Evolutionary conservation across 2,329 filamentous ascomycete genomes (phyloP).

Genomic region (Dactylellina haptotyla): DNA sequence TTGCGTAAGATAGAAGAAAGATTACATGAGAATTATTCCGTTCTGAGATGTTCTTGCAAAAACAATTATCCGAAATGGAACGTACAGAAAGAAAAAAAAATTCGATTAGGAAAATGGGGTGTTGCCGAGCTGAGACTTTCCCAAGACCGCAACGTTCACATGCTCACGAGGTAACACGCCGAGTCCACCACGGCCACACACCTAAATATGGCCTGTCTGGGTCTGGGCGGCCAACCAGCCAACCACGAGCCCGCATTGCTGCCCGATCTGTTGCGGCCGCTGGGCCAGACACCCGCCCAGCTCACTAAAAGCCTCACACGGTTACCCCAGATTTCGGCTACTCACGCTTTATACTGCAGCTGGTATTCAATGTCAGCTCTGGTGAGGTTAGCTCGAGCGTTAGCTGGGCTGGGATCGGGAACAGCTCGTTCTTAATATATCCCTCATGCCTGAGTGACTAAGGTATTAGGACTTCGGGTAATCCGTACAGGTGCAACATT

Average conservation of each 20-base stretch:
- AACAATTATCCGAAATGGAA: slow-evolving; percentile 54
- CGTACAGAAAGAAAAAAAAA: slow-evolving; percentile 21
- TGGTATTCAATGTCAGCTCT: slow-evolving; percentile 13
- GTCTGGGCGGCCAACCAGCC: slow-evolving; percentile 21
- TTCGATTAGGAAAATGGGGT: slow-evolving; percentile 18
- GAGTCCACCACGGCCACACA: slow-evolving; percentile 37
- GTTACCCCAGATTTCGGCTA: slow-evolving; percentile 54
- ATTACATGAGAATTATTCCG: slow-evolving; percentile 51
- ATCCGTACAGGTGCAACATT: slow-evolving; percentile 38
- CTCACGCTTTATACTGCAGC: slow-evolving; percentile 44
- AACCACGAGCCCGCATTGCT: slow-evolving; percentile 31
- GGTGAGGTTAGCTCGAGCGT: slow-evolving; percentile 20
- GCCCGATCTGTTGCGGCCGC: background rate
- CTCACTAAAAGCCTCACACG: slow-evolving; percentile 50
- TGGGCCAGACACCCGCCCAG: slow-evolving; percentile 17
- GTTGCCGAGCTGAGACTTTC: slow-evolving; percentile 49
- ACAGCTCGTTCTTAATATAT: slow-evolving; percentile 53
- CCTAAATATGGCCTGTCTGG: slow-evolving; percentile 41
- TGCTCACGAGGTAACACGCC: slow-evolving; percentile 48
- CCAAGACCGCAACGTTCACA: slow-evolving; percentile 39
- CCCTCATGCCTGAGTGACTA: slow-evolving; percentile 40
- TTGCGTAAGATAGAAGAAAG: slow-evolving; percentile 36
- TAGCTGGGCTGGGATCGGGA: slow-evolving; percentile 49
- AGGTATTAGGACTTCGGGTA: slow-evolving; percentile 25
- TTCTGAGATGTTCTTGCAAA: slow-evolving; percentile 40